These are phyloP conservation scores for Backusella luteola DNA, from an alignment of 192 early-diverging fungal species.

Conservation along the genomic window DNA sequence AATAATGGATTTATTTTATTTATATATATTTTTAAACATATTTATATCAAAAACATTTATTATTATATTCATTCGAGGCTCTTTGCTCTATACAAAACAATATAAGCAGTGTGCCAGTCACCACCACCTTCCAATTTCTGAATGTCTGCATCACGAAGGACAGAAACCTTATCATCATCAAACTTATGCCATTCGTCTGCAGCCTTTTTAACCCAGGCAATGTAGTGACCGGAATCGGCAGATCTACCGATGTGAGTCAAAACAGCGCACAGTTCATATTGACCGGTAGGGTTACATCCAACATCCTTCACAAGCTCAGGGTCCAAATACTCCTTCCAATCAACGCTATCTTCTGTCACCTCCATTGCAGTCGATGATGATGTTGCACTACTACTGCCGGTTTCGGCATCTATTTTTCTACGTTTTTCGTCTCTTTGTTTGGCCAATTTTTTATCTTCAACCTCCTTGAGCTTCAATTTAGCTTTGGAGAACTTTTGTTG, in stretches of 20 bases:
- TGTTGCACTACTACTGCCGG: background rate
- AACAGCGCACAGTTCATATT: constrained; percentile 92
- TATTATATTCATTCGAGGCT: constrained; percentile 40
- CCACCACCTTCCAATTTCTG: constrained; percentile 90
- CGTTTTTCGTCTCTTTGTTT: constrained; percentile 52
- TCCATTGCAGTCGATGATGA: constrained; percentile 11
- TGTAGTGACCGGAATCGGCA: constrained; percentile 93
- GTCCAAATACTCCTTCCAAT: constrained; percentile 55
- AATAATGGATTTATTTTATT: background rate
- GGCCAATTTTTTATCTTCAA: constrained; percentile 65
- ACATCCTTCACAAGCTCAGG: constrained; percentile 73
- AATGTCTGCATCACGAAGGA: constrained; percentile 84
- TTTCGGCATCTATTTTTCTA: constrained; percentile 27
- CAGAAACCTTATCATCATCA: constrained; percentile 93
- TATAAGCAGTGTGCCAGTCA: constrained; percentile 85
- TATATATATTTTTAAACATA: background rate
- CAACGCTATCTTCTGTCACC: constrained; percentile 19
- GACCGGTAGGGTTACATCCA: constrained; percentile 83
- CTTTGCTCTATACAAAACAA: constrained; percentile 86
- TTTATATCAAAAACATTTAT: background rate
- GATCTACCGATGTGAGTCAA: constrained; percentile 94
- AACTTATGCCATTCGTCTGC: constrained; percentile 80
- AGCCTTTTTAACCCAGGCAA: constrained; percentile 89
- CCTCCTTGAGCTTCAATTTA: constrained; percentile 62
- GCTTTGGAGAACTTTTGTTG: constrained; percentile 68